Evolutionary conservation across 176 grass and related monocot genomes (phyloP).

Genomic region (sorghum (Sorghum bicolor)): Sorghum_bicolor_NCBIv3 NC_012876.2:63881501-63882000

Average conservation of each 20-base stretch:
- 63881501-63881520: slow-evolving; percentile 48
- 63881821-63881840: slow-evolving; percentile 59
- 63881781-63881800: slow-evolving; percentile 62
- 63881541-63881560: slow-evolving; percentile 99
- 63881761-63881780: slow-evolving; percentile 41
- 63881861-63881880: slow-evolving; percentile 35
- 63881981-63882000: neutral
- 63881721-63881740: slow-evolving; percentile 33
- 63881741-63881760: slow-evolving; percentile 48
- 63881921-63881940: slow-evolving; percentile 47
- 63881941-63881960: neutral
- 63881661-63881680: slow-evolving; percentile 47
- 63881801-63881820: slow-evolving; percentile 88
- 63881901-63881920: slow-evolving; percentile 61
- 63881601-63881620: slow-evolving; percentile 30
- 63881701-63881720: slow-evolving; percentile 30
- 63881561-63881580: slow-evolving; percentile 77
- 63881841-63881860: slow-evolving; percentile 23
- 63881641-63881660: slow-evolving; percentile 44
- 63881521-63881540: slow-evolving; percentile 76
- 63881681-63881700: slow-evolving; percentile 44
- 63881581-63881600: slow-evolving; percentile 38
- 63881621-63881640: slow-evolving; percentile 40
- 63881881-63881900: slow-evolving; percentile 44
- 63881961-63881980: slow-evolving; percentile 28